Base-by-base conservation (phyloP, 2,329 filamentous ascomycete species). In the Apiospora phragmitis region DNA sequence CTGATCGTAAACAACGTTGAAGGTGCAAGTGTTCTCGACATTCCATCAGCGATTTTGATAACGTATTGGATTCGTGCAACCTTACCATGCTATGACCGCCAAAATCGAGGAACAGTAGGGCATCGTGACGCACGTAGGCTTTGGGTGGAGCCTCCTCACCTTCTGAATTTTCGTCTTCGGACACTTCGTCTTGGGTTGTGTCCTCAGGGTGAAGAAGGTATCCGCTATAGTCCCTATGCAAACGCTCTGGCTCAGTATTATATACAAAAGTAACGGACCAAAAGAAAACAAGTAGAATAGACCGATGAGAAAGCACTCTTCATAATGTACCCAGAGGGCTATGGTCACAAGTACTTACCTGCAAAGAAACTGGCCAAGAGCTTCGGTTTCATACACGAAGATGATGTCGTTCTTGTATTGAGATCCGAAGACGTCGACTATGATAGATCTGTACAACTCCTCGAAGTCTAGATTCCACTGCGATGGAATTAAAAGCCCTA, bases 401-500 rank as follows among this genome's bases (percentile, higher is more conserved):
- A 55, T 65, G 26, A 73, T 71, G 18, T 26, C 16, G 3, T 68
- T 8, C 8, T 8, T 18, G 8, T 42, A 21, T 1, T 26, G 16
- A 29, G 47, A 26, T 2, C 32, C 41, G 67, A 73, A 73, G 1
- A 51, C 68, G 18, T 67, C 16, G 18, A 26, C 55, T 9, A 73
- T 55, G 35, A 74, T 66, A 3, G n/a, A 29, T 4, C 71, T n/a
- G 42, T 73, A 74, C 21, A 69, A 16, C 26, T 72, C 70, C 29
- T 69, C 65, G 29, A 74, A 72, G 16, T 74, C 73, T 18, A 72
- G 21, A 0, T 49, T 72, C 72, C 72, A 74, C 42, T 74, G 73
- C 5, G 69, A 70, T 6, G 73, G 73, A 8, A 73, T 45, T 8
- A 72, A 72, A 14, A 74, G 51, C 2, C 69, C 72, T 16, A 74